Evolutionary conservation across 495 filamentous ascomycete species (phyloP), one percentile per base, ranked within the genome.

Genomic region (Hypoxylon intermedium): DNA sequence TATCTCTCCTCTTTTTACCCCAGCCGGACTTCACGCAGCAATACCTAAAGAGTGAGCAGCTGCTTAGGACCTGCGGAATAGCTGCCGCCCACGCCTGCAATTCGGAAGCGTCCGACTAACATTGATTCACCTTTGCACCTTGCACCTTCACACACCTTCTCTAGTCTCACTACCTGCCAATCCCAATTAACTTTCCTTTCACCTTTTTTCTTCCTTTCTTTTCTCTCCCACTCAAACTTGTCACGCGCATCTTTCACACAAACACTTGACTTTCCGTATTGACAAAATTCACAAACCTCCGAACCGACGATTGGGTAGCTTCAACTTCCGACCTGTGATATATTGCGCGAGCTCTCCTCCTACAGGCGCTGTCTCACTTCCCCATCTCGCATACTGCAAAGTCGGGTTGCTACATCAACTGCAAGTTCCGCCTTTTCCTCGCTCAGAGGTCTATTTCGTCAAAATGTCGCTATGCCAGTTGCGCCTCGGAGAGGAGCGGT

Each of bases 401-500:
- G 0, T 9, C 15, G n/a, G 26, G 12, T 12, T 23, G 46, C 24
- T 19, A 20, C 13, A 34, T 3, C 12, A 16, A 34, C 21, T 26
- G 13, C 43, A 36, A 60, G 7, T 6, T 9, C 9, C 23, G 15
- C 50, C 2, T 28, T 13, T 16, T 26, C 15, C 46, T 45, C 12
- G 36, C 12, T 28, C 16, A 13, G 9, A 28, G n/a, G 23, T 46
- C 21, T 15, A 30, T 21, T 28, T 43, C 53, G 4, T n/a, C 2
- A 62, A 28, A 21, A 97, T 97, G 93, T 88, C 92, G 43, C 85
- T 97, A 20, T 95, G 91, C 71, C 83, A 87, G 68, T 95, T 94
- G 71, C 86, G 93, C 28, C 81, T 98, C 13, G 88, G 91, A 48
- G 93, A 98, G 73, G 93, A 98, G 78, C 83, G 92, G 92, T 94